These are phyloP conservation scores for Rubroshorea leprosula DNA, from an alignment of 345 rosid genomes.

Conservation along the genomic window DNA sequence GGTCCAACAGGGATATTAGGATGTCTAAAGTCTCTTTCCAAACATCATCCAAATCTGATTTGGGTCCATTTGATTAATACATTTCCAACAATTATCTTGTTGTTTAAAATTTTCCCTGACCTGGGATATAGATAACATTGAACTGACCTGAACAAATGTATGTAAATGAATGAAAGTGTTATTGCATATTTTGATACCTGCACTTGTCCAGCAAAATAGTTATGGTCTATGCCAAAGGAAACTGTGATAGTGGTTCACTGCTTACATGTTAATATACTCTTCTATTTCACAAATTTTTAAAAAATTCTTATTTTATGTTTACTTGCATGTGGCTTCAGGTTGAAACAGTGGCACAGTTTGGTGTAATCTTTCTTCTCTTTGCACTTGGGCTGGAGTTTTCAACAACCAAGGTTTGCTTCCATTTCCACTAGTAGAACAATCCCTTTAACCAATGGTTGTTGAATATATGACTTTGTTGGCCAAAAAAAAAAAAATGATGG, in stretches of 20 bases:
- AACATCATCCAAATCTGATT: too few relatives aligned
- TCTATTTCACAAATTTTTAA: too few relatives aligned
- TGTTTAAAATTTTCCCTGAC: neutral
- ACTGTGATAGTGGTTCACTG: neutral
- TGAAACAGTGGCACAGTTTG: slow-evolving; percentile 98
- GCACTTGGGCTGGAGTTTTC: slow-evolving; percentile 93
- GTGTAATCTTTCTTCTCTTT: slow-evolving; percentile 94
- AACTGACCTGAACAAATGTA: neutral
- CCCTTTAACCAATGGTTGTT: neutral
- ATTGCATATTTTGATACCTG: too few relatives aligned
- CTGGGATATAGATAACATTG: neutral
- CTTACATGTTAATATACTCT: neutral
- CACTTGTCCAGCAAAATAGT: neutral
- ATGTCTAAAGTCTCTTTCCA: too few relatives aligned
- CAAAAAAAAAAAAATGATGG: too few relatives aligned
- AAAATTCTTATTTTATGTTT: too few relatives aligned
- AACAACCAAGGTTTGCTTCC: slow-evolving; percentile 50
- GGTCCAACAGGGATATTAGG: too few relatives aligned
- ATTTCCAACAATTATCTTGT: neutral
- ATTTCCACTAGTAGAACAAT: slow-evolving; percentile 8
- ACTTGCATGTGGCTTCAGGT: slow-evolving; percentile 36
- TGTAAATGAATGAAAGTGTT: neutral
- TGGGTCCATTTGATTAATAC: too few relatives aligned
- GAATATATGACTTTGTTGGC: too few relatives aligned
- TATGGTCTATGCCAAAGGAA: neutral